Conservation (phyloP, 805 yeast genomes). For the Zygotorulaspora danielsina region DNA sequence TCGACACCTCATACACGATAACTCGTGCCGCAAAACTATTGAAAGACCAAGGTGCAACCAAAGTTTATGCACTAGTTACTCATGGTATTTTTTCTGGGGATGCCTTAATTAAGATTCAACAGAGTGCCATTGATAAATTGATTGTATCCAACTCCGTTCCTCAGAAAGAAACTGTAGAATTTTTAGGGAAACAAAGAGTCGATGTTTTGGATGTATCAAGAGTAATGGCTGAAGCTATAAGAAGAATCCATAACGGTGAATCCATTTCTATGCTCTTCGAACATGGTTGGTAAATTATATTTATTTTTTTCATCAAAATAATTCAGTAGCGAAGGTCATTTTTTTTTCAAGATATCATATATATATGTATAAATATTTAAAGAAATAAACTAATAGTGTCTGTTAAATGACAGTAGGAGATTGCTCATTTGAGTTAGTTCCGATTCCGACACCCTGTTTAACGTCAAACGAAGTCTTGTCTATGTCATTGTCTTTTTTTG, state of each 20-base stretch:
- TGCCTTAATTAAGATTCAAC: constrained; percentile 66
- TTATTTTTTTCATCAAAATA: not conserved
- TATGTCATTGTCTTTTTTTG: too few species aligned
- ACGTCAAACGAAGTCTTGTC: too few species aligned
- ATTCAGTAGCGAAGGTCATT: not conserved
- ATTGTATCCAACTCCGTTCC: constrained; percentile 92
- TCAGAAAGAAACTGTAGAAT: constrained; percentile 55
- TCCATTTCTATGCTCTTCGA: constrained; percentile 90
- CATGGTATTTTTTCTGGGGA: constrained; percentile 94
- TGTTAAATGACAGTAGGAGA: not conserved
- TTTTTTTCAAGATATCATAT: not conserved
- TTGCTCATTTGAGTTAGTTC: not conserved
- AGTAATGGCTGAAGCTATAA: constrained; percentile 88
- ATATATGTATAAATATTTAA: not conserved
- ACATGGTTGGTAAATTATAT: constrained; percentile 46
- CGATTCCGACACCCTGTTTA: too few species aligned
- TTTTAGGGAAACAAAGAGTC: constrained; percentile 51
- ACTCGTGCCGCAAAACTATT: constrained; percentile 87
- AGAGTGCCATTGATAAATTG: constrained; percentile 72
- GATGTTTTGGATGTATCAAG: constrained; percentile 85
- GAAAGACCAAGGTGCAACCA: constrained; percentile 88
- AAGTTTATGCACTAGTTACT: constrained; percentile 82
- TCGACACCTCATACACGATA: constrained; percentile 89
- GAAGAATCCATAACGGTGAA: constrained; percentile 97
- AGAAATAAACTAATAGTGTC: not conserved